Base-by-base conservation (phyloP, 805 yeast genomes). In the Candida khao-thaluensis region DNA sequence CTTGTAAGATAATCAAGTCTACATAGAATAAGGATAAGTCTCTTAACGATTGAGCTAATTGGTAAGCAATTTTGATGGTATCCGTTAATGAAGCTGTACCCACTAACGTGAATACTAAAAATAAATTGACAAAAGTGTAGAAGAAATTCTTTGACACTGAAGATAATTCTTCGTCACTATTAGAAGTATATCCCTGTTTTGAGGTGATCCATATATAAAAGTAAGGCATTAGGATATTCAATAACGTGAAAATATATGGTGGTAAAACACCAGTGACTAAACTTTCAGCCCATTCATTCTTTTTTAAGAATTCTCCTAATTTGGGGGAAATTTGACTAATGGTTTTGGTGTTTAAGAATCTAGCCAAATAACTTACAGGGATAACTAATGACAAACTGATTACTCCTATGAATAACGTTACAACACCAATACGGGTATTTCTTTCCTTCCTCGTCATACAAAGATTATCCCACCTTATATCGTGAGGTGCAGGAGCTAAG, bases 401-500 rank as follows among this genome's bases (percentile, higher is more conserved):
- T 0, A 85, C 47, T 5, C 86, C 83, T 29, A 86, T 85, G 28
- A 82, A 56, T 2, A 81, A 45, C 1, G 93, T 83, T 18, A 87
- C 82, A 6, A 73, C 44, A 48, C 82, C 81, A 8, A 77, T 72
- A 46, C 89, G 78, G 12, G 79, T 48, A 32, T 84, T 63, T 42
- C 96, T 69, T 50, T 86, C 90, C 39, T 69, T 71, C 40, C 95
- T 71, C 0, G 95, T 80, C 53, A 90, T 66, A 50, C 95, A 90
- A 24, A 88, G 77, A 54, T 90, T 88, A 41, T 81, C 85, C 99
- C 99, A 91, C 28, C 87, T 81, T 17, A 91, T 84, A 57, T 91
- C 99, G 53, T 85, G 91, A 3, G 98, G 98, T 1, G 98, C 95
- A 0, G 98, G 98, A 0, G 98, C 98, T 41, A 89, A 65, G 28